Base-by-base conservation (phyloP, 805 yeast genomes). In the Danielia oregonensis region DNA sequence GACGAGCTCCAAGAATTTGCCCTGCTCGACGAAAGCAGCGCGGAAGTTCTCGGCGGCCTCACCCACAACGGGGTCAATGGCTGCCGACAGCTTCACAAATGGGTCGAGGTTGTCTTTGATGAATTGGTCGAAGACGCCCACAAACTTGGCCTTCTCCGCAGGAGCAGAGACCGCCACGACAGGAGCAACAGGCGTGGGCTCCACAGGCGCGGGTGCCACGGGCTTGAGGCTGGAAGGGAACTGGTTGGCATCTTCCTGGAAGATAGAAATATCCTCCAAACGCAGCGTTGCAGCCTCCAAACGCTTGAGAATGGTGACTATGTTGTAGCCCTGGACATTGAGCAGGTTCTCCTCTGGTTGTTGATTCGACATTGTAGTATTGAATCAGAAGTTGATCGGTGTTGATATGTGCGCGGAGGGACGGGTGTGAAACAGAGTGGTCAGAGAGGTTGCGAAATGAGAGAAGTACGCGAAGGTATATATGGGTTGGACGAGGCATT, bases 271-370 rank as follows among this genome's bases (percentile, higher is more conserved):
- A 57, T 88, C 96, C 54, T 88, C 97, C 48, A 88, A 76, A 31
- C 97, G 78, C 5, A 95, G 82, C 7, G 97, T 86, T 23, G 96
- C 96, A 11, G 95, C 91, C 59, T 88, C 97, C 49, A 88, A 75
- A 46, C 95, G 74, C 52, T 55, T 67, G 39, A 66, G 63, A 36
- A 88, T 72, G 29, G 95, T 88, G 27, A 85, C 85, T 43, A 88
- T 70, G 55, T 86, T 88, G 68, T 82, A 86, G n/a, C 94, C 95
- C 52, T 82, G 93, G 37, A 82, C 75, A 39, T 74, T 71, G 52
- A 73, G 59, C 37, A 70, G 74, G 48, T 51, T 53, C 43, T 70
- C 73, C 40, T 67, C 72, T 15, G 57, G 42, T 13, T 68, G 49
- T 63, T 56, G 57, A 29, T 25, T 43, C 18, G 36, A 26, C 40